A percentile compares a stretch with the other conserved stretches of the same genome.
phyloP scores from a whole-genome alignment of 2,329 filamentous ascomycete genomes.

The Alternaria sp. region DNA sequence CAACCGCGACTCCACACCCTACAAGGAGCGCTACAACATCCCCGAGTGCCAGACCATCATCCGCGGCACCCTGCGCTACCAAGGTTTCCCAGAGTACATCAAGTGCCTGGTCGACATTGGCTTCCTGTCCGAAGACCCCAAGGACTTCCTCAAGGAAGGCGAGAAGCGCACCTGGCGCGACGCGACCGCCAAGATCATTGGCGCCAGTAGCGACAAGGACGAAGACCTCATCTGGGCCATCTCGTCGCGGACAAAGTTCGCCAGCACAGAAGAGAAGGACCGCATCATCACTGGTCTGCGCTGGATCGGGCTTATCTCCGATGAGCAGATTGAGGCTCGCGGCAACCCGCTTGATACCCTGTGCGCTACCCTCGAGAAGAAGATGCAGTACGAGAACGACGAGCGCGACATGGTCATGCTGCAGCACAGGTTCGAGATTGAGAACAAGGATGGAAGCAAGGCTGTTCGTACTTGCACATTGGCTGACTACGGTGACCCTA shows the following conservation, averaged over 20 bases:
- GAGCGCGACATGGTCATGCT: constrained; percentile 85
- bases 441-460: constrained; percentile 77
- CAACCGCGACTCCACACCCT: constrained; percentile 88
- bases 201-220: constrained; percentile 69
- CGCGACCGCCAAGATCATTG: constrained; percentile 78
- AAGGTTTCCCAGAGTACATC: constrained; percentile 90
- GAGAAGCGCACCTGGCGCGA: constrained; percentile 80
- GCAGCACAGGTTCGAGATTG: constrained; percentile 84
- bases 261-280: constrained; percentile 69
- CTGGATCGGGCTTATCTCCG: constrained; percentile 74
- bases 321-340: constrained; percentile 71
- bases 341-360: constrained; percentile 89
- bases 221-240: constrained; percentile 76
- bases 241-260: constrained; percentile 75
- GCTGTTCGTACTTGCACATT: constrained; percentile 83
- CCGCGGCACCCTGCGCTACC: constrained; percentile 83
- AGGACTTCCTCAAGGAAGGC: constrained; percentile 65
- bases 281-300: constrained; percentile 73
- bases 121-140: constrained; percentile 77
- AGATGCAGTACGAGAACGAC: constrained; percentile 84
- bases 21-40: constrained; percentile 88
- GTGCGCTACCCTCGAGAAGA: constrained; percentile 85
- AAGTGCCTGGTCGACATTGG: constrained; percentile 86
- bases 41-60: constrained; percentile 89
- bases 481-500: constrained; percentile 79